Evolutionary conservation across 306 rosid genomes (phyloP).

Genomic region (Pyrus pyrifolia): DNA sequence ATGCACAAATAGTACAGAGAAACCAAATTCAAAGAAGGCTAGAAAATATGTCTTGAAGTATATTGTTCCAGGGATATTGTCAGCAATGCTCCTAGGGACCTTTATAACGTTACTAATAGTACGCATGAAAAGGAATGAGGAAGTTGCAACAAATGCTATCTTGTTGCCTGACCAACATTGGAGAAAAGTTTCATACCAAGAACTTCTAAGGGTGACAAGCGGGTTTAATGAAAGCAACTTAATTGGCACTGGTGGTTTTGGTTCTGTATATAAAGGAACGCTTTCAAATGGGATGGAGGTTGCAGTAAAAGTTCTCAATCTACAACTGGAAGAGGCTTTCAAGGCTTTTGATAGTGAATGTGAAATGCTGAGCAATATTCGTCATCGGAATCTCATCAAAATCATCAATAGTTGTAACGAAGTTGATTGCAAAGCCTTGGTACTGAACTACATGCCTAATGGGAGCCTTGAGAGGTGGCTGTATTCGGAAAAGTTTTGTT

Average conservation of each 20-base stretch:
- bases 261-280: slow-evolving; percentile 5
- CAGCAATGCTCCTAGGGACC: background rate
- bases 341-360: background rate
- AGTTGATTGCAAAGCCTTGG: too few species aligned
- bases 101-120: background rate
- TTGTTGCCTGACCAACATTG: background rate
- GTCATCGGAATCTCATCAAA: too few species aligned
- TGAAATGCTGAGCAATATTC: too few species aligned
- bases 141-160: background rate
- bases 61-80: background rate
- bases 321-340: background rate
- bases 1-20: background rate
- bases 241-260: slow-evolving; percentile 5
- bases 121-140: background rate
- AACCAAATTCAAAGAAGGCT: background rate
- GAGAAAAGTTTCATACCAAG: slow-evolving; percentile 18
- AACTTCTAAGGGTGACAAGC: slow-evolving; percentile 15
- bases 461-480: background rate
- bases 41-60: background rate
- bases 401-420: too few species aligned
- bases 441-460: too few species aligned
- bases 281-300: background rate
- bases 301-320: slow-evolving; percentile 25
- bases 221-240: slow-evolving; percentile 1
- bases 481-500: slow-evolving; percentile 14